These are phyloP conservation scores for Backusella macrospora DNA, from an alignment of 192 early-diverging fungal species.

Conservation along the genomic window DNA sequence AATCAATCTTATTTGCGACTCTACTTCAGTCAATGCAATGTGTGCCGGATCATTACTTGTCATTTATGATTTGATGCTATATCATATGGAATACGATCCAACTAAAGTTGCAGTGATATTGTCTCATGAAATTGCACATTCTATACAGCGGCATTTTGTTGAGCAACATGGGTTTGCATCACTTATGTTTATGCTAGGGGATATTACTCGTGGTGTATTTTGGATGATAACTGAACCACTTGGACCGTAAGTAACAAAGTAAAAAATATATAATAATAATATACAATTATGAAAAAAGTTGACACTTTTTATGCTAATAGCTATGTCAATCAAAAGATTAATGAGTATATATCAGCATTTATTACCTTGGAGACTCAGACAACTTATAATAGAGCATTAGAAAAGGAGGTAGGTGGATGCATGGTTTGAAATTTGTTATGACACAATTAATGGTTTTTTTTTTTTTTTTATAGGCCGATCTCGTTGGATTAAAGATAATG, in stretches of 20 bases:
- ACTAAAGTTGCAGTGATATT: constrained; percentile 53
- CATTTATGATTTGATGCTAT: constrained; percentile 40
- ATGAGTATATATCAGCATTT: constrained; percentile 30
- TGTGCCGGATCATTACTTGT: constrained; percentile 39
- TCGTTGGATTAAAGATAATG: constrained; percentile 52
- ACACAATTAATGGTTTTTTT: background rate
- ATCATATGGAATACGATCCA: constrained; percentile 44
- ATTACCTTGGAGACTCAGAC: constrained; percentile 21
- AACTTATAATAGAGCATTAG: constrained; percentile 46
- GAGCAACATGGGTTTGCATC: constrained; percentile 57
- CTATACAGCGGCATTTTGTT: constrained; percentile 57
- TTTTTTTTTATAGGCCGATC: constrained; percentile 44
- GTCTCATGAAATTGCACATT: constrained; percentile 60
- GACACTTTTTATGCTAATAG: too few species aligned
- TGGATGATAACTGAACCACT: constrained; percentile 44
- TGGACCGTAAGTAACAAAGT: constrained; percentile 31
- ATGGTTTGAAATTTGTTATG: background rate
- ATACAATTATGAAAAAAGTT: too few species aligned
- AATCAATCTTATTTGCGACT: constrained; percentile 40
- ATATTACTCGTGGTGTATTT: constrained; percentile 44
- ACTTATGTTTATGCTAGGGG: constrained; percentile 50
- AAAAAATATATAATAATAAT: background rate
- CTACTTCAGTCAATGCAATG: constrained; percentile 40
- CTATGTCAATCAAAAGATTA: constrained; percentile 41
- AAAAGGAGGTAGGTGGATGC: constrained; percentile 47